phyloP scores from a whole-genome alignment of 1,284 basidiomycete genomes.

The Singerocomus rubriflavus region DNA sequence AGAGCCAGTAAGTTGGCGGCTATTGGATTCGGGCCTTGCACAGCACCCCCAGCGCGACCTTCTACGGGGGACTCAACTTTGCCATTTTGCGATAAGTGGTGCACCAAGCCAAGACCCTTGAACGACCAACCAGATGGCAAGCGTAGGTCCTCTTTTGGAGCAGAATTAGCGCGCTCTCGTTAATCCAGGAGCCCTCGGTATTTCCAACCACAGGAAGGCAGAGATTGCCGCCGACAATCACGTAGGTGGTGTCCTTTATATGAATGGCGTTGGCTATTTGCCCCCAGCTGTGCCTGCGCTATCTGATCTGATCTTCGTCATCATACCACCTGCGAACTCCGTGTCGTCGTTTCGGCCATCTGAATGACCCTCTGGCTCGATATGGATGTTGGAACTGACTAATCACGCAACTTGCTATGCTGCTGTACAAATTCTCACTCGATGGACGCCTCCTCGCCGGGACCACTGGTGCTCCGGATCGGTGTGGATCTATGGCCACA shows the following conservation, averaged over 20 bases:
- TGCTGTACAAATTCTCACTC: no score
- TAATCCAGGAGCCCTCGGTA: conserved; percentile 34
- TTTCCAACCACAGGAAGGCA: conserved; percentile 28
- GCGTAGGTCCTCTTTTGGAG: conserved; percentile 29
- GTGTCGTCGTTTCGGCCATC: no score
- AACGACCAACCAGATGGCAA: conserved; percentile 28
- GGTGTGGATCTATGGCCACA: no score
- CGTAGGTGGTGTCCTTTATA: conserved; percentile 13
- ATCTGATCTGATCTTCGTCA: not conserved
- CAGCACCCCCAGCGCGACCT: conserved; percentile 12
- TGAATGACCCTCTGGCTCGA: no score
- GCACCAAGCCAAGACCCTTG: conserved; percentile 42
- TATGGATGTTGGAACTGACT: no score
- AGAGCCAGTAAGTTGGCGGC: conserved; percentile 18
- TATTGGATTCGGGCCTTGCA: conserved; percentile 32
- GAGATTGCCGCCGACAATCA: conserved; percentile 18
- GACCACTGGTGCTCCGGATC: no score
- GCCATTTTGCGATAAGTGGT: conserved; percentile 53
- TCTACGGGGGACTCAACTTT: conserved; percentile 41
- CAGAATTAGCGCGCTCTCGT: conserved; percentile 34
- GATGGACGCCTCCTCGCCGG: no score
- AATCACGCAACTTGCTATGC: no score
- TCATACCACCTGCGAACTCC: no score
- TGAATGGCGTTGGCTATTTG: conserved; percentile 25
- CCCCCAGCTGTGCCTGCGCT: conserved; percentile 34